Evolutionary conservation across 129 eudicot genomes (phyloP).

Genomic region (Calendula officinalis): DNA sequence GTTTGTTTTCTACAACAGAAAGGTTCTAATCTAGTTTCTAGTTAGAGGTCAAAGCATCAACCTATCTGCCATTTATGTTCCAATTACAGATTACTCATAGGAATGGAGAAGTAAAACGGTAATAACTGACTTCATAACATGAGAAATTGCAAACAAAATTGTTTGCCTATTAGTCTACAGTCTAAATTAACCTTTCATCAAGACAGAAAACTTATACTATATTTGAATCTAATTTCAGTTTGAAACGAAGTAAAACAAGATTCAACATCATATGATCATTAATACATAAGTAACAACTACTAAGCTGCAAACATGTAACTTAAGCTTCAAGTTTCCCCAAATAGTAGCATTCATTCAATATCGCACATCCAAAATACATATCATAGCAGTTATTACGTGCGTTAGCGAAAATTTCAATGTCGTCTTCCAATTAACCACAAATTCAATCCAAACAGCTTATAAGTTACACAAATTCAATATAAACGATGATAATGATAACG

Average conservation of each 20-base stretch:
- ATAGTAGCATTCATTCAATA: neutral
- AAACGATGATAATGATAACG: neutral
- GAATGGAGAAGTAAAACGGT: neutral
- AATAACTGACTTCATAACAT: neutral
- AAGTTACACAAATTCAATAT: neutral
- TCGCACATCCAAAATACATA: constrained; percentile 10
- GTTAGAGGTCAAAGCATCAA: neutral
- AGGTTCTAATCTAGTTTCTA: neutral
- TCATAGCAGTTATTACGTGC: constrained; percentile 1
- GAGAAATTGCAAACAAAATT: neutral
- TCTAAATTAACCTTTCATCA: constrained; percentile 4
- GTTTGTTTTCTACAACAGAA: constrained; percentile 1
- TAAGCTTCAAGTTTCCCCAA: neutral
- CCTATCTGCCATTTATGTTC: neutral
- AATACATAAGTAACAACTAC: neutral
- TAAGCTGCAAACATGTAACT: constrained; percentile 4
- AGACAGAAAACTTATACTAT: neutral
- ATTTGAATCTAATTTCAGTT: neutral
- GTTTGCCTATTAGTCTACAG: neutral
- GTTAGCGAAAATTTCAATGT: neutral
- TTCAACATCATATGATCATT: constrained; percentile 2
- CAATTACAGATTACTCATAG: neutral
- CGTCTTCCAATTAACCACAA: neutral
- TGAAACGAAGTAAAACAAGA: constrained; percentile 6
- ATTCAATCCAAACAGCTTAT: neutral